Evolutionary conservation across 768 basidiomycete species (phyloP).

Genomic region (Termitomyces sp.): DNA sequence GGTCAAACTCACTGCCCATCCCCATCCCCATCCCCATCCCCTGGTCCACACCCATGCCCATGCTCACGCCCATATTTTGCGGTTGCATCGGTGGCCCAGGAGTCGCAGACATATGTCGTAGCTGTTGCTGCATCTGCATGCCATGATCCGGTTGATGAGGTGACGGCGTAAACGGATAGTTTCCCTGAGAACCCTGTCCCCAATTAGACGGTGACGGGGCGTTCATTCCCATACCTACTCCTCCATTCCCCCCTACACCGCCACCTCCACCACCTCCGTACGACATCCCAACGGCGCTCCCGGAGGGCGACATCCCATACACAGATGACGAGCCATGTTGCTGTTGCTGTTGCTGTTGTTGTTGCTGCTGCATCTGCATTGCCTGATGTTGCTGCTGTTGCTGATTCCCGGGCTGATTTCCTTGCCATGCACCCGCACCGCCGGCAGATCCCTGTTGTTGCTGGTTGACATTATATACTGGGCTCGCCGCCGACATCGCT

Average conservation of each 20-base stretch:
- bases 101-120: constrained; percentile 46
- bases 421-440: constrained; percentile 14
- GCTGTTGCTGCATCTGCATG: constrained; percentile 27
- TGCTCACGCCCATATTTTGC: constrained; percentile 27
- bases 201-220: constrained; percentile 26
- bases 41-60: constrained; percentile 9
- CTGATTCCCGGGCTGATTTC: constrained; percentile 22
- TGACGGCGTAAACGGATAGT: constrained; percentile 33
- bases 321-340: constrained; percentile 16
- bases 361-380: constrained; percentile 19
- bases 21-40: not conserved
- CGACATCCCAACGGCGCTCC: constrained; percentile 23
- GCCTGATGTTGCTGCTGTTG: constrained; percentile 18
- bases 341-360: constrained; percentile 20
- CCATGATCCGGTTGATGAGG: constrained; percentile 26
- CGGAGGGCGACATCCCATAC: constrained; percentile 39
- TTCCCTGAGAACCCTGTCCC: not conserved
- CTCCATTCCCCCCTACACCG: constrained; percentile 1
- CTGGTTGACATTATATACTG: constrained; percentile 27
- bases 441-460: not conserved
- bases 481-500: constrained; percentile 27
- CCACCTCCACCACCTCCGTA: not conserved
- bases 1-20: constrained; percentile 38
- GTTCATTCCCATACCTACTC: constrained; percentile 5
- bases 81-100: constrained; percentile 30